These are phyloP conservation scores for Setaria italica DNA, from an alignment of 202 grass and related monocot genomes.

Conservation along the genomic window DNA sequence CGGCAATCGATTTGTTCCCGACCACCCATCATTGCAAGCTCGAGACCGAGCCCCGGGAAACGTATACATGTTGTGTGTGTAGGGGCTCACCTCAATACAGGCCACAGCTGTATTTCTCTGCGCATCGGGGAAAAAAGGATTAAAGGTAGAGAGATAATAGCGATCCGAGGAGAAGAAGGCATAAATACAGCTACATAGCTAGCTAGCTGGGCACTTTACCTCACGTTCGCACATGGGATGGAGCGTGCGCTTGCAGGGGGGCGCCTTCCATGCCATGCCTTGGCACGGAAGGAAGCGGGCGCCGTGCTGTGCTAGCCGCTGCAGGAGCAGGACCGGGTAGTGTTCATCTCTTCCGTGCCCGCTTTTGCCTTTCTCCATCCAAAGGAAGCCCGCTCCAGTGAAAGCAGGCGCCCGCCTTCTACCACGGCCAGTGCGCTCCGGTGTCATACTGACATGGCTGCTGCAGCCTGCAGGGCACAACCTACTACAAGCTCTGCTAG, in stretches of 20 bases:
- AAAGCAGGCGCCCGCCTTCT: not conserved
- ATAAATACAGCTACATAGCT: not conserved
- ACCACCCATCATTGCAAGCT: not conserved
- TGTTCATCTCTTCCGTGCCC: not conserved
- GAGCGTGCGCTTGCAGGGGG: not conserved
- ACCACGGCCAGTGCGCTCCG: not conserved
- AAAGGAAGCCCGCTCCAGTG: not conserved
- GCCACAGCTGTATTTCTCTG: not conserved
- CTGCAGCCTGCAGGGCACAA: not conserved
- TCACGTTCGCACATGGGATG: slow-evolving; percentile 47
- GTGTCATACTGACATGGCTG: not conserved
- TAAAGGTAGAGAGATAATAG: not conserved
- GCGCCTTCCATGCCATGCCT: not conserved
- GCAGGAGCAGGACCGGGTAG: not conserved
- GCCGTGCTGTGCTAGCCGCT: not conserved
- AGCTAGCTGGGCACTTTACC: slow-evolving; percentile 39
- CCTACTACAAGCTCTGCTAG: not conserved
- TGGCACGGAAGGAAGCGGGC: slow-evolving; percentile 20
- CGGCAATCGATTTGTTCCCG: not conserved
- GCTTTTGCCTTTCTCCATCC: not conserved
- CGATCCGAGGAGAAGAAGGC: not conserved
- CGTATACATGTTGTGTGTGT: not conserved
- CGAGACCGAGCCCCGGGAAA: not conserved
- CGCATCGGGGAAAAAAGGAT: not conserved
- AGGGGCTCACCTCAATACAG: not conserved